phyloP scores from a whole-genome alignment of 2,329 filamentous ascomycete species.

The Huntiella decipiens region DNA sequence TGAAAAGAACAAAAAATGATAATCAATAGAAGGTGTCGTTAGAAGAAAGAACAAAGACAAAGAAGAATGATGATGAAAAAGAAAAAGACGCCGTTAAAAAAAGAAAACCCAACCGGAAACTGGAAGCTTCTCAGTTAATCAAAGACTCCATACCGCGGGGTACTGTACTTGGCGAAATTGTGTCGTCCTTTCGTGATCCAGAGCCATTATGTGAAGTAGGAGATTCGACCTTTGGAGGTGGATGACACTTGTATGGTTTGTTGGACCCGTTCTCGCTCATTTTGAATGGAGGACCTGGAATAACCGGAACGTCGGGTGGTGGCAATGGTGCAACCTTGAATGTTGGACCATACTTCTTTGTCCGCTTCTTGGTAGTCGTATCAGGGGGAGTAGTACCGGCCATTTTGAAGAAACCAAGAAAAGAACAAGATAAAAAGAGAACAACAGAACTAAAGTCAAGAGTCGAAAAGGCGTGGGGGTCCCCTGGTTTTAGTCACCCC shows the following conservation, averaged over 20 bases:
- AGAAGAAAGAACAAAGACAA: constrained; percentile 4
- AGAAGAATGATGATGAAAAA: neutral
- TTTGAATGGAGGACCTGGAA: constrained; percentile 10
- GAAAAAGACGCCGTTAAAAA: neutral
- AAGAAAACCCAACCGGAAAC: neutral
- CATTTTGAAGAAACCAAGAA: too few relatives aligned
- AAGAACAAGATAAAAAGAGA: too few relatives aligned
- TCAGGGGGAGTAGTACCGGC: neutral
- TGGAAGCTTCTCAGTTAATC: constrained; percentile 2
- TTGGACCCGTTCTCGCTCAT: constrained; percentile 11
- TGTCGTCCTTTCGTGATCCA: constrained; percentile 14
- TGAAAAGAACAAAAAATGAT: neutral
- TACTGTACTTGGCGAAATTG: constrained; percentile 25
- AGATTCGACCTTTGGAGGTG: constrained; percentile 2
- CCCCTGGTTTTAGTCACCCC: neutral
- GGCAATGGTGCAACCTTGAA: constrained; percentile 11
- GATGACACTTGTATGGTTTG: constrained; percentile 11
- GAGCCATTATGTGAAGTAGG: neutral
- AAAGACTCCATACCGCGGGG: constrained; percentile 21
- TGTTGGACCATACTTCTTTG: constrained; percentile 11
- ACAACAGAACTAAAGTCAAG: too few relatives aligned
- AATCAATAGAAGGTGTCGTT: neutral
- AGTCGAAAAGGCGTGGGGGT: too few relatives aligned
- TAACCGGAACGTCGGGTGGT: constrained; percentile 9
- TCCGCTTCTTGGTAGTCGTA: constrained; percentile 5